phyloP scores from a whole-genome alignment of 2,329 filamentous ascomycete genomes.

The Botrytis pseudocinerea region DNA sequence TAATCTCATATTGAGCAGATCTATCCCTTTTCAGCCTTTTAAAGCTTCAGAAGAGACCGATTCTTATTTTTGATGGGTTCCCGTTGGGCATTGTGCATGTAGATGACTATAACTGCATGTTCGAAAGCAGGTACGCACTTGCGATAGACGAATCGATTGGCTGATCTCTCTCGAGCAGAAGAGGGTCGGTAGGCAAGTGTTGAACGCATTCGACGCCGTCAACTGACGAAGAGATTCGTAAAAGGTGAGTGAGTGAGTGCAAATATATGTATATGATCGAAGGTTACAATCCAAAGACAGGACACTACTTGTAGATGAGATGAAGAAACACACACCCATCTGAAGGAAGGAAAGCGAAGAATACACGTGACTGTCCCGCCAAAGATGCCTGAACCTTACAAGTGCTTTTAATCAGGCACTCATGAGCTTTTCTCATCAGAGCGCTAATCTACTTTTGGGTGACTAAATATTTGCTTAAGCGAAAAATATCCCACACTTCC shows the following conservation, averaged over 20 bases:
- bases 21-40: not conserved
- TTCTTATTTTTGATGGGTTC: not conserved
- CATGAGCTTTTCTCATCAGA: not conserved
- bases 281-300: not conserved
- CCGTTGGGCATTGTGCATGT: not conserved
- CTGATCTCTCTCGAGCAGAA: not conserved
- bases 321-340: not conserved
- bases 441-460: slow-evolving; percentile 13
- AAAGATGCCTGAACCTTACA: not conserved
- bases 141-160: not conserved
- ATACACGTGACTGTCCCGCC: not conserved
- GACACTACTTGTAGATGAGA: not conserved
- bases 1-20: slow-evolving; percentile 7
- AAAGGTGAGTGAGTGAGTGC: not conserved
- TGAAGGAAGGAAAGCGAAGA: not conserved
- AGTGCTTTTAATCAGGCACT: not conserved
- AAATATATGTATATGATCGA: not conserved
- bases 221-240: no score
- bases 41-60: not conserved
- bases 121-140: not conserved
- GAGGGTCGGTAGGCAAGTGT: not conserved
- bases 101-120: not conserved
- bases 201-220: not conserved
- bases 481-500: slow-evolving; percentile 22
- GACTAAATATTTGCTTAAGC: slow-evolving; percentile 19